These are phyloP conservation scores for Glarea lozoyensis DNA, from an alignment of 495 filamentous ascomycete genomes.

Conservation along the genomic window DNA sequence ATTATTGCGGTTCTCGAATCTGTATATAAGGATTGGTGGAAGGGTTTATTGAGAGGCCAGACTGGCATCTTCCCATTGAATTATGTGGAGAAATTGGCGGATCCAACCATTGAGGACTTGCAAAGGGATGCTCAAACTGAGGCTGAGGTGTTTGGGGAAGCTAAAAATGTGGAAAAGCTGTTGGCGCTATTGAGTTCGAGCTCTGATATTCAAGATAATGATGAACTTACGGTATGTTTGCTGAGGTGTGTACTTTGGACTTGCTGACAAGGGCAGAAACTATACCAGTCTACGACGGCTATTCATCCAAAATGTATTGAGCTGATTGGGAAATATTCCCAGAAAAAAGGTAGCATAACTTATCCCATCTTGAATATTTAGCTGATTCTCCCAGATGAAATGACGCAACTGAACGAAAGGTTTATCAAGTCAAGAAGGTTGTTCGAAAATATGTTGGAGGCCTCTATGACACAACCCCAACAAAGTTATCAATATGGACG, in stretches of 20 bases:
- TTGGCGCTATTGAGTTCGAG: constrained; percentile 87
- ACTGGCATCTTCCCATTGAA: constrained; percentile 98
- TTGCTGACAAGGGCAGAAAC: constrained; percentile 37
- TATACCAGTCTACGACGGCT: constrained; percentile 89
- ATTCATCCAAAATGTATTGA: constrained; percentile 97
- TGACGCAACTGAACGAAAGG: constrained; percentile 96
- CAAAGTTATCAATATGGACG: constrained; percentile 40
- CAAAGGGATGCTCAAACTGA: constrained; percentile 97
- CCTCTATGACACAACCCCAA: constrained; percentile 86
- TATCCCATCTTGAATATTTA: background rate
- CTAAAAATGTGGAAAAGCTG: constrained; percentile 97
- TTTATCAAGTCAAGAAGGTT: constrained; percentile 98
- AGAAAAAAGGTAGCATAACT: constrained; percentile 75
- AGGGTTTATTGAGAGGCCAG: constrained; percentile 85
- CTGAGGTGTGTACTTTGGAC: background rate
- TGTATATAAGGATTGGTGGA: constrained; percentile 99
- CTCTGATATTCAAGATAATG: constrained; percentile 81
- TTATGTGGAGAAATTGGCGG: constrained; percentile 94
- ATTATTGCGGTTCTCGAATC: constrained; percentile 95
- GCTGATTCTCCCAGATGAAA: constrained; percentile 60
- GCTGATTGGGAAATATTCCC: constrained; percentile 96
- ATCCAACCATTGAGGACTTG: constrained; percentile 89
- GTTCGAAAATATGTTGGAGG: constrained; percentile 91
- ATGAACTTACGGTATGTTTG: constrained; percentile 71
- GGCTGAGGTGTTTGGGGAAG: constrained; percentile 93